These are phyloP conservation scores for Volvariella volvacea DNA, from an alignment of 1,284 basidiomycete species.

Conservation along the genomic window DNA sequence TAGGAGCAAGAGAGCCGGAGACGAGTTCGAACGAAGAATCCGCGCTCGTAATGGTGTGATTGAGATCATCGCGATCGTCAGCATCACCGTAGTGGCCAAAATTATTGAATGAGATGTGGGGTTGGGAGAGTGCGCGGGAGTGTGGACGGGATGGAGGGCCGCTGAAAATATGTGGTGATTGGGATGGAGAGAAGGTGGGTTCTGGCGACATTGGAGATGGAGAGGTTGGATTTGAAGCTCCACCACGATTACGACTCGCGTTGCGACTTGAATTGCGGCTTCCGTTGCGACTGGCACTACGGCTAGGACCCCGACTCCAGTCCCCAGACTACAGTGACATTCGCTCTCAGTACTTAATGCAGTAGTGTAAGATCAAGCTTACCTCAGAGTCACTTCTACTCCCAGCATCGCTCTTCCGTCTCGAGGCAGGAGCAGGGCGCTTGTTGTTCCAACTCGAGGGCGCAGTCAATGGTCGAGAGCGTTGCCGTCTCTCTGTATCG, in stretches of 20 bases:
- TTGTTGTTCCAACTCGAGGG: constrained; percentile 66
- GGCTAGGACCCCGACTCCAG: too few species aligned
- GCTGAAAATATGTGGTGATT: constrained; percentile 23
- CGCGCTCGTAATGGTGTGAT: constrained; percentile 13
- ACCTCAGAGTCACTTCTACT: constrained; percentile 68
- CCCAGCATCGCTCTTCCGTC: constrained; percentile 65
- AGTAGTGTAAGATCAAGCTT: constrained; percentile 13
- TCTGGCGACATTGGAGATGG: constrained; percentile 33
- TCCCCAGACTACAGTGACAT: constrained; percentile 15
- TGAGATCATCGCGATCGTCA: constrained; percentile 17
- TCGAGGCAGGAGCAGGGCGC: constrained; percentile 51
- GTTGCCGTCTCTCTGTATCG: constrained; percentile 57
- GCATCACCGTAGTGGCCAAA: constrained; percentile 8
- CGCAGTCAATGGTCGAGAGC: constrained; percentile 54
- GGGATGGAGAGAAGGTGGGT: constrained; percentile 33
- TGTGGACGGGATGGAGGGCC: constrained; percentile 42
- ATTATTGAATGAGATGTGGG: constrained; percentile 22
- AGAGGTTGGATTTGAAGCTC: constrained; percentile 61
- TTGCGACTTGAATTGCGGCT: constrained; percentile 3
- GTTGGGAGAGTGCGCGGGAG: constrained; percentile 51
- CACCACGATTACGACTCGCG: too few species aligned
- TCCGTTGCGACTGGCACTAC: constrained; percentile 29
- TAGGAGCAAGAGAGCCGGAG: too few species aligned
- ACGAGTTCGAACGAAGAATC: neutral
- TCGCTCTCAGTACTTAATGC: neutral